These are phyloP conservation scores for Poterioochromonas sp. DNA, from an alignment of 352 stramenopile genomes.

Conservation along the genomic window DNA sequence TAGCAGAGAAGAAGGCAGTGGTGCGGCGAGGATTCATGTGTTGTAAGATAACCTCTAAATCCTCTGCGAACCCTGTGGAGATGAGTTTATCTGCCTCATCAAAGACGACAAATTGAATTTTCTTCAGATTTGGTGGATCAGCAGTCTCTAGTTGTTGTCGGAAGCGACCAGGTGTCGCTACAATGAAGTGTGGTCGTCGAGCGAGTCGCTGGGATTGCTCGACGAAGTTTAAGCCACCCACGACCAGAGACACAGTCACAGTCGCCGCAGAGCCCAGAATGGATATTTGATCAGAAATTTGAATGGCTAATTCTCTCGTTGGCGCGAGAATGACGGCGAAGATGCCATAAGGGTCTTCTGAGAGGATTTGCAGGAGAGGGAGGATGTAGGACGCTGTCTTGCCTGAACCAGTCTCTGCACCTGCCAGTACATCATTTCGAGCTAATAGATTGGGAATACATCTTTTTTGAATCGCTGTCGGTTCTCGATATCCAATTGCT, in stretches of 20 bases:
- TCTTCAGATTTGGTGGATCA: constrained; percentile 70
- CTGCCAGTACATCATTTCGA: constrained; percentile 78
- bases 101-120: constrained; percentile 88
- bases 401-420: constrained; percentile 84
- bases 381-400: constrained; percentile 97
- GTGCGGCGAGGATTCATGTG: constrained; percentile 63
- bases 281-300: constrained; percentile 94
- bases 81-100: constrained; percentile 91
- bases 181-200: constrained; percentile 85
- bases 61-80: constrained; percentile 56
- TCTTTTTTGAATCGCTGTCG: constrained; percentile 87
- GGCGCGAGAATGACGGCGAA: constrained; percentile 91
- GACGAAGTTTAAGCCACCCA: constrained; percentile 87
- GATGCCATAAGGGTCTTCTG: constrained; percentile 75
- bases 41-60: constrained; percentile 72
- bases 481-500: constrained; percentile 76
- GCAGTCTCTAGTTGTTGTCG: constrained; percentile 78
- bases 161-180: constrained; percentile 90
- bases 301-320: constrained; percentile 91
- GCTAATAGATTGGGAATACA: constrained; percentile 50
- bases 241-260: constrained; percentile 78
- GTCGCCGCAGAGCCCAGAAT: constrained; percentile 78
- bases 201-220: constrained; percentile 73
- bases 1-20: constrained; percentile 93
- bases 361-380: constrained; percentile 89